Conservation (phyloP, 805 yeast genomes). For the Debaryomyces tyrocola region DNA sequence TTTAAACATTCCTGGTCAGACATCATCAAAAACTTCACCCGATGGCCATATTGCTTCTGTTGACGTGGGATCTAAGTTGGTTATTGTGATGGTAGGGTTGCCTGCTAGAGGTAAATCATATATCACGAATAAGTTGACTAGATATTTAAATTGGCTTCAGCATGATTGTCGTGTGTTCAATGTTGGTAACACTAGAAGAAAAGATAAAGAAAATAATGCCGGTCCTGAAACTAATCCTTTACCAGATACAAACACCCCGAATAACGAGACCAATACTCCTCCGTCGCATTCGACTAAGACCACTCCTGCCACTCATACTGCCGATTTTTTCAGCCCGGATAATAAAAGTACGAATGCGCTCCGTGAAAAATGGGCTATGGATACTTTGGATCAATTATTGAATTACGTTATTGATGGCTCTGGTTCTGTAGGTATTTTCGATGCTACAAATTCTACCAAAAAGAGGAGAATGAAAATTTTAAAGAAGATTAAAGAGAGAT, state of each 20-base stretch:
- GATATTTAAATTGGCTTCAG: constrained; percentile 92
- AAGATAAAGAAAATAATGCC: constrained; percentile 55
- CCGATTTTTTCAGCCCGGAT: constrained; percentile 83
- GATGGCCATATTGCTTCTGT: constrained; percentile 63
- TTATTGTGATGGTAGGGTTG: constrained; percentile 93
- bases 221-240: constrained; percentile 72
- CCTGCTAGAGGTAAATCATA: constrained; percentile 97
- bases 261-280: constrained; percentile 19
- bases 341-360: constrained; percentile 62
- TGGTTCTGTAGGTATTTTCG: constrained; percentile 91
- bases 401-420: constrained; percentile 77
- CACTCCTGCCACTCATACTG: constrained; percentile 51
- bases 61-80: constrained; percentile 81
- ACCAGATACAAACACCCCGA: constrained; percentile 42
- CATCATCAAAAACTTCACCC: constrained; percentile 75
- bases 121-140: constrained; percentile 83
- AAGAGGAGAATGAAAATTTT: constrained; percentile 60
- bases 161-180: constrained; percentile 89
- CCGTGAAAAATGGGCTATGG: constrained; percentile 95
- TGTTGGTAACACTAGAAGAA: constrained; percentile 92
- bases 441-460: constrained; percentile 78
- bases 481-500: constrained; percentile 54
- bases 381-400: constrained; percentile 79
- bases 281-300: constrained; percentile 2
- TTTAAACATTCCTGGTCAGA: constrained; percentile 88